A percentile compares a stretch with the other conserved stretches of the same genome.
Evolutionary conservation across 371 early-diverging fungal species (phyloP).

Genomic region (Actinomucor elegans): DNA sequence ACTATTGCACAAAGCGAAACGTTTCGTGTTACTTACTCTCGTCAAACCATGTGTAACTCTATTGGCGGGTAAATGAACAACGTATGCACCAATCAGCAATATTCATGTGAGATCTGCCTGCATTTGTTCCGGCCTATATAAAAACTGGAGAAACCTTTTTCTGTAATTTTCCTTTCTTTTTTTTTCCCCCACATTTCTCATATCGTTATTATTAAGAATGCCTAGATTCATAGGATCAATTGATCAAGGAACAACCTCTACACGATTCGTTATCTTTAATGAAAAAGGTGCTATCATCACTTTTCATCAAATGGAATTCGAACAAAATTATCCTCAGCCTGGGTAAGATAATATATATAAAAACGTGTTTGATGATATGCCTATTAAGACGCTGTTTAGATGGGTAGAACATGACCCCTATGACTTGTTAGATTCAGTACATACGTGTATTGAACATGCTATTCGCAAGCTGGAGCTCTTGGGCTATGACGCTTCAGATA

Average conservation of each 20-base stretch:
- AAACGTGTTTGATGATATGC: not conserved
- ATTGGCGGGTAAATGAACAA: no score
- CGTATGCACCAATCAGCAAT: slow-evolving; percentile 4
- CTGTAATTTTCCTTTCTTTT: not conserved
- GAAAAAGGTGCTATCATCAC: slow-evolving; percentile 67
- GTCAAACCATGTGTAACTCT: no score
- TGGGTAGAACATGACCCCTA: slow-evolving; percentile 93
- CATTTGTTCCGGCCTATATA: not conserved
- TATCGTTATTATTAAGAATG: slow-evolving; percentile 6
- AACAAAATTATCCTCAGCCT: slow-evolving; percentile 72
- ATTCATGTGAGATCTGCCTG: slow-evolving; percentile 4
- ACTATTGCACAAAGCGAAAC: no score
- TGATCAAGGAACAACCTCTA: slow-evolving; percentile 93
- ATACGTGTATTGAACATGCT: slow-evolving; percentile 71
- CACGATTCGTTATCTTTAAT: slow-evolving; percentile 91
- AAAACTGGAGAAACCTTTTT: not conserved
- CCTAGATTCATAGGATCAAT: slow-evolving; percentile 76
- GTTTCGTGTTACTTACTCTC: no score
- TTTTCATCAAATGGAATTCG: slow-evolving; percentile 79
- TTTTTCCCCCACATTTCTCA: not conserved
- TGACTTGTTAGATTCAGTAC: slow-evolving; percentile 72
- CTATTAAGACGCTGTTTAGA: slow-evolving; percentile 33
- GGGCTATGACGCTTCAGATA: slow-evolving; percentile 61
- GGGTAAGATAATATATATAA: slow-evolving; percentile 64
- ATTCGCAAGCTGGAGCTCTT: slow-evolving; percentile 59